phyloP scores from a whole-genome alignment of 2,329 filamentous ascomycete species.

The Lomentospora prolificans region DNA sequence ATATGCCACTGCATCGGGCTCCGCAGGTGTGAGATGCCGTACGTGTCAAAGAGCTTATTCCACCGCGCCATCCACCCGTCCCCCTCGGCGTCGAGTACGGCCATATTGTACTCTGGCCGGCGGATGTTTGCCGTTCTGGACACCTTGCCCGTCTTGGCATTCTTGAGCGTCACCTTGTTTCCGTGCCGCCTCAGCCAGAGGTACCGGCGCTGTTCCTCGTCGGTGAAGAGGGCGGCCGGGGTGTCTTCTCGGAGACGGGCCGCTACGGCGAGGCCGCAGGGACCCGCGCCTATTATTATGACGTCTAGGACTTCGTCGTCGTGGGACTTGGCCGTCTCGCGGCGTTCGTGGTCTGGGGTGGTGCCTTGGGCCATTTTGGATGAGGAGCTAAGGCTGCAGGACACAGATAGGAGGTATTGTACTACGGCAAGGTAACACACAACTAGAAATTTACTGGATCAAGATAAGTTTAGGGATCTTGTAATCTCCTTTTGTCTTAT shows the following conservation, averaged over 20 bases:
- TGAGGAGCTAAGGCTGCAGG: no score
- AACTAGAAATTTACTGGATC: no score
- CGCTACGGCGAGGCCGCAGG: slow-evolving; percentile 64
- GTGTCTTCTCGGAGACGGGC: slow-evolving; percentile 62
- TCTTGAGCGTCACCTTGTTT: slow-evolving; percentile 47
- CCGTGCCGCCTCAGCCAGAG: slow-evolving; percentile 64
- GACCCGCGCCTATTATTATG: slow-evolving; percentile 64
- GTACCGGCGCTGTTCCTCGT: slow-evolving; percentile 74
- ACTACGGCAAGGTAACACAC: no score
- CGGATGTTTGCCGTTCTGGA: slow-evolving; percentile 4
- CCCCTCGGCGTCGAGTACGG: slow-evolving; percentile 58
- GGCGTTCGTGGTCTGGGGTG: no score
- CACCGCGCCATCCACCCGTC: slow-evolving; percentile 60
- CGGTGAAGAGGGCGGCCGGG: slow-evolving; percentile 71
- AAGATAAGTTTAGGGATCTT: no score
- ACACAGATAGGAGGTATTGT: no score
- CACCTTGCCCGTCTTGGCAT: slow-evolving; percentile 24
- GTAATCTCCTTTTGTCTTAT: no score
- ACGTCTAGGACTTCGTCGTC: slow-evolving; percentile 46
- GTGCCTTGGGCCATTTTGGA: no score
- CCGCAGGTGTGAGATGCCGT: slow-evolving; percentile 61
- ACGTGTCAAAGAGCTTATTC: slow-evolving; percentile 57
- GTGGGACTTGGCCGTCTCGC: no score
- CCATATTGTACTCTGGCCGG: slow-evolving; percentile 26
- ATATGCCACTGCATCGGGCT: slow-evolving; percentile 80